These are phyloP conservation scores for Kodamaea sp. DNA, from an alignment of 1,139 yeast species.

Conservation along the genomic window DNA sequence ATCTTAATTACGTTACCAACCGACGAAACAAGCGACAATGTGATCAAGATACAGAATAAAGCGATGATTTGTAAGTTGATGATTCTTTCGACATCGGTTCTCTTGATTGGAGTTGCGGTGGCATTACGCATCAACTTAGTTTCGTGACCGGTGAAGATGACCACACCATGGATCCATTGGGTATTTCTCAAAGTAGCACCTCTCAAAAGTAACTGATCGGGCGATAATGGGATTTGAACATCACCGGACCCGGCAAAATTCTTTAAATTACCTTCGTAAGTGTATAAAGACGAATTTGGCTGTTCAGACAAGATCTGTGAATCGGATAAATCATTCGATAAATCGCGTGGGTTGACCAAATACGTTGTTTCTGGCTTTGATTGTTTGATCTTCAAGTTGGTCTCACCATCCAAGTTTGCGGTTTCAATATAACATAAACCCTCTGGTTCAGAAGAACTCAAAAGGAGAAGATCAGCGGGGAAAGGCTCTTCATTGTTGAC, in stretches of 20 bases:
- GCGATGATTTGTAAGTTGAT: slow-evolving; percentile 90
- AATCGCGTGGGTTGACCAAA: slow-evolving; percentile 63
- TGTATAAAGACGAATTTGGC: slow-evolving; percentile 91
- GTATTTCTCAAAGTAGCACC: slow-evolving; percentile 97
- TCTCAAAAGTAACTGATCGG: slow-evolving; percentile 86
- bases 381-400: slow-evolving; percentile 92
- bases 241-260: slow-evolving; percentile 51
- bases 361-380: slow-evolving; percentile 74
- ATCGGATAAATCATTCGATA: slow-evolving; percentile 36
- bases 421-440: slow-evolving; percentile 97
- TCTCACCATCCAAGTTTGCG: slow-evolving; percentile 96
- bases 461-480: slow-evolving; percentile 85
- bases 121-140: slow-evolving; percentile 98
- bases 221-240: slow-evolving; percentile 58
- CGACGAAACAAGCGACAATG: slow-evolving; percentile 74
- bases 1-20: slow-evolving; percentile 81
- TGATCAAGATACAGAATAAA: slow-evolving; percentile 73
- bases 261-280: slow-evolving; percentile 84
- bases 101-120: slow-evolving; percentile 94
- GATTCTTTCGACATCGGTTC: slow-evolving; percentile 95
- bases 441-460: slow-evolving; percentile 95
- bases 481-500: slow-evolving; percentile 86
- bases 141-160: slow-evolving; percentile 95
- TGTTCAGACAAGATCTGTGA: slow-evolving; percentile 70
- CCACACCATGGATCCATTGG: slow-evolving; percentile 92